phyloP scores from a whole-genome alignment of 495 filamentous ascomycete genomes.

The Penicillium taxi region DNA sequence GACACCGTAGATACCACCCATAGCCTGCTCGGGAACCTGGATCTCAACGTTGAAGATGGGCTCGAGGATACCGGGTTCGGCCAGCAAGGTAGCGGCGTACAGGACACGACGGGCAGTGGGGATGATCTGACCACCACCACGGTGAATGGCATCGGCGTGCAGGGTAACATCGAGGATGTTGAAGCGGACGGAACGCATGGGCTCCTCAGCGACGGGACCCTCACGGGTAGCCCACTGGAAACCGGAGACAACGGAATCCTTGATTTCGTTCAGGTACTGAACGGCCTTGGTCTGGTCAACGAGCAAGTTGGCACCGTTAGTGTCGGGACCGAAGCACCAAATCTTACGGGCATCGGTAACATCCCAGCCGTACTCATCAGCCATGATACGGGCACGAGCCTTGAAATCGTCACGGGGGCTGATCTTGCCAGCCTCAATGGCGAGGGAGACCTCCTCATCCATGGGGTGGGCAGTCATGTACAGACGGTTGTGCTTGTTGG shows the following conservation, averaged over 20 bases:
- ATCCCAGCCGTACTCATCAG: constrained; percentile 98
- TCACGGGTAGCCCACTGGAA: constrained; percentile 99
- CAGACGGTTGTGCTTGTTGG: constrained; percentile 99
- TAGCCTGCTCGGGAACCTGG: constrained; percentile 95
- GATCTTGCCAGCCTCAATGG: constrained; percentile 91
- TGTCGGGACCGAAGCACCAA: constrained; percentile 99
- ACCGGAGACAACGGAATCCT: constrained; percentile 98
- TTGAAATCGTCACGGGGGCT: constrained; percentile 98
- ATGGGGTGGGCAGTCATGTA: constrained; percentile 89
- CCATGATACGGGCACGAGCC: constrained; percentile 90
- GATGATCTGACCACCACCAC: constrained; percentile 98
- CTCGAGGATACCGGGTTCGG: constrained; percentile 84
- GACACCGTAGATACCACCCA: constrained; percentile 99
- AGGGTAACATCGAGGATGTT: constrained; percentile 99
- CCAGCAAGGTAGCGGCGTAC: constrained; percentile 85
- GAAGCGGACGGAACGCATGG: constrained; percentile 93
- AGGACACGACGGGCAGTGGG: constrained; percentile 96
- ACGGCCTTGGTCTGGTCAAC: constrained; percentile 99
- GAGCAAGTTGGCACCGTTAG: constrained; percentile 93
- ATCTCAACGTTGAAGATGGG: constrained; percentile 99
- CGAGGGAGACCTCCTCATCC: constrained; percentile 78
- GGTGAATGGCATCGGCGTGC: constrained; percentile 98
- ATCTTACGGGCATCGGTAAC: constrained; percentile 99
- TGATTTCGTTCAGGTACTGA: constrained; percentile 99
- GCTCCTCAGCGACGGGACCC: constrained; percentile 96